These are phyloP conservation scores for Aspergillus texensis DNA, from an alignment of 2,329 filamentous ascomycete genomes.

Conservation along the genomic window DNA sequence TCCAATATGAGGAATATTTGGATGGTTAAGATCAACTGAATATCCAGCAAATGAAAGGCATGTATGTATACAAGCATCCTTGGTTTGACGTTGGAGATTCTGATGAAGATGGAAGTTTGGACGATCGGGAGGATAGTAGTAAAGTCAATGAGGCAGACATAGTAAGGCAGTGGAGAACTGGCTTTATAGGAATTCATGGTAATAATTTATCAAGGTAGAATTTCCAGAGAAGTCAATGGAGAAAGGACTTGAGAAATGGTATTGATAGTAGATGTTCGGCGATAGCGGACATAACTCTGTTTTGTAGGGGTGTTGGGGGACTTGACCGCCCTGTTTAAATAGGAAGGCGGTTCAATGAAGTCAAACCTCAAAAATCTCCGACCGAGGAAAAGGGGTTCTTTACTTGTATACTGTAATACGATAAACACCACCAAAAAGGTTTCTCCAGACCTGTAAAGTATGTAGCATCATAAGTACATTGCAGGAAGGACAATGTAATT, in stretches of 20 bases:
- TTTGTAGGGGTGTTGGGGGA: background rate
- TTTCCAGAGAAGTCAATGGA: too few species aligned
- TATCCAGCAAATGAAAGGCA: constrained; percentile 19
- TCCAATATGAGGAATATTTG: constrained; percentile 22
- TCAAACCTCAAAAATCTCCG: background rate
- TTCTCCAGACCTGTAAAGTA: background rate
- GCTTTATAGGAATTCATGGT: background rate
- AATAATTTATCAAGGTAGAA: background rate
- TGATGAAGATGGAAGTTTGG: constrained; percentile 17
- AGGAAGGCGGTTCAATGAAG: background rate
- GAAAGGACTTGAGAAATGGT: too few species aligned
- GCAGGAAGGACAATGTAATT: background rate
- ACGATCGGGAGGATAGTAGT: background rate
- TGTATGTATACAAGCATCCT: constrained; percentile 23
- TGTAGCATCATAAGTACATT: background rate
- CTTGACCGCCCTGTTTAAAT: background rate
- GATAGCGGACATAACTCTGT: constrained; percentile 16
- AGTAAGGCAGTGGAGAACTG: background rate
- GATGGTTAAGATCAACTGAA: constrained; percentile 24
- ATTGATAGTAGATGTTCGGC: constrained; percentile 1
- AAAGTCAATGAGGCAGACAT: background rate
- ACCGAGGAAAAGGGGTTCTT: background rate
- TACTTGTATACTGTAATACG: background rate
- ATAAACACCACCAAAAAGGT: background rate
- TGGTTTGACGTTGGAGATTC: constrained; percentile 23